Evolutionary conservation across 2,329 filamentous ascomycete genomes (phyloP).

Genomic region (Phialophora macrospora): DNA sequence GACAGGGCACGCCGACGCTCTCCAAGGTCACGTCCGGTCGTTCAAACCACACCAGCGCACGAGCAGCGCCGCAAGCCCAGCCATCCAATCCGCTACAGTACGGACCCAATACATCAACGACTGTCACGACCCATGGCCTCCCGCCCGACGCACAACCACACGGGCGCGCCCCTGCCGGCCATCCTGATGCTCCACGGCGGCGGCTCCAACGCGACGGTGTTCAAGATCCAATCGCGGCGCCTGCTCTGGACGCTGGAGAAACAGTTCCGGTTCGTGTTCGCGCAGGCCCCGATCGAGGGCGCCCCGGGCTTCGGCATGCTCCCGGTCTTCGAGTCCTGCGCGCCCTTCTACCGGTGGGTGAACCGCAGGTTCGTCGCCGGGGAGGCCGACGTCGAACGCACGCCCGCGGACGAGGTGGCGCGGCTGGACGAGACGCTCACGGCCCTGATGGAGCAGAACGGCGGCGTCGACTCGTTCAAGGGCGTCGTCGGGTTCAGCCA

Average conservation of each 20-base stretch:
- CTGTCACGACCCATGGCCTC: background rate
- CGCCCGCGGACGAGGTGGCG: slow-evolving; percentile 34
- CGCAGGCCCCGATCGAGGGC: slow-evolving; percentile 43
- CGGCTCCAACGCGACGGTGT: slow-evolving; percentile 46
- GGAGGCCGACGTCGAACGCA: slow-evolving; percentile 32
- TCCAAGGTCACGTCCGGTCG: background rate
- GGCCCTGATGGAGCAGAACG: slow-evolving; percentile 37
- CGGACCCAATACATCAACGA: no score
- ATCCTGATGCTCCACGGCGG: slow-evolving; percentile 51
- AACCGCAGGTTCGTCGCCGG: slow-evolving; percentile 33
- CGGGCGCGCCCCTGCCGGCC: slow-evolving; percentile 36
- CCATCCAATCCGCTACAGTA: background rate
- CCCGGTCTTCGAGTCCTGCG: slow-evolving; percentile 45
- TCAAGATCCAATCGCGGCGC: slow-evolving; percentile 47
- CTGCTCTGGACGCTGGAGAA: slow-evolving; percentile 42
- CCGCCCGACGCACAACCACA: slow-evolving; percentile 28
- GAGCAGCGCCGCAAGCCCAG: no score
- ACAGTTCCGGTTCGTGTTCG: slow-evolving; percentile 47
- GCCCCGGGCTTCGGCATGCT: slow-evolving; percentile 46
- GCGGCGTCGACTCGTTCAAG: slow-evolving; percentile 38
- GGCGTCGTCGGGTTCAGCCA: slow-evolving; percentile 47
- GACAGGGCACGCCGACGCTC: background rate
- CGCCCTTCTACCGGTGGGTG: slow-evolving; percentile 47
- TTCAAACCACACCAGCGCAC: background rate
- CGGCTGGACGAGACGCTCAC: slow-evolving; percentile 31